These are phyloP conservation scores for Bacterosira constricta DNA, from an alignment of 108 stramenopile species.

Conservation along the genomic window DNA sequence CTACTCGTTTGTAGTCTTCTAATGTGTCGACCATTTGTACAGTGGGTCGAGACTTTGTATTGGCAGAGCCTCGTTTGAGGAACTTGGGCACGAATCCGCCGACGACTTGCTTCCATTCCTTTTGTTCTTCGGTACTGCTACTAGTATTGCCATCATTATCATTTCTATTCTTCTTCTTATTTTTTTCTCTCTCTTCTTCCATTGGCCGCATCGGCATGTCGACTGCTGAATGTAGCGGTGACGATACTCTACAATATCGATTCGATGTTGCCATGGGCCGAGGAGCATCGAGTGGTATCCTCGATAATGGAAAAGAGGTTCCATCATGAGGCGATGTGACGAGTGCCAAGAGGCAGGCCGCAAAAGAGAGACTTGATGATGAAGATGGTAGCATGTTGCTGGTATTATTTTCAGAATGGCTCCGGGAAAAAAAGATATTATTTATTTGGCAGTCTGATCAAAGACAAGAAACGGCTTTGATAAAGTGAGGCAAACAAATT, in stretches of 20 bases:
- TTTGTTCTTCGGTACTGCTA: neutral
- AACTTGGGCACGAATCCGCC: slow-evolving; percentile 59
- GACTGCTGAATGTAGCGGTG: slow-evolving; percentile 1
- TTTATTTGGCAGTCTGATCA: too few species aligned
- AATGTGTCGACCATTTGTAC: slow-evolving; percentile 54
- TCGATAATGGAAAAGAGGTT: neutral
- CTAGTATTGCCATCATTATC: neutral
- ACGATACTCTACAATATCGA: neutral
- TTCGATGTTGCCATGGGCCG: neutral
- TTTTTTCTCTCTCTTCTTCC: slow-evolving; percentile 45
- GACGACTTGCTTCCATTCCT: slow-evolving; percentile 45
- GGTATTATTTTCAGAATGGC: too few species aligned
- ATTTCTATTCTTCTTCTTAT: slow-evolving; percentile 22
- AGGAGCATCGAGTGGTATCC: neutral
- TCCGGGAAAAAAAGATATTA: too few species aligned
- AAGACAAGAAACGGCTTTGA: too few species aligned
- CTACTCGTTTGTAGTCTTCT: slow-evolving; percentile 59
- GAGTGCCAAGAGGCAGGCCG: neutral
- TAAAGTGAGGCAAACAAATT: too few species aligned
- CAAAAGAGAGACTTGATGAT: neutral
- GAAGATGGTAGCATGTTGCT: neutral
- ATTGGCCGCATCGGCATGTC: slow-evolving; percentile 40
- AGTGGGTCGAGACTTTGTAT: neutral
- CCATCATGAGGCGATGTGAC: neutral
- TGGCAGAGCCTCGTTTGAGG: slow-evolving; percentile 18